Evolutionary conservation across 352 stramenopile genomes (phyloP), one percentile per base, ranked within the genome.

Genomic region (Phytophthora rubi): DNA sequence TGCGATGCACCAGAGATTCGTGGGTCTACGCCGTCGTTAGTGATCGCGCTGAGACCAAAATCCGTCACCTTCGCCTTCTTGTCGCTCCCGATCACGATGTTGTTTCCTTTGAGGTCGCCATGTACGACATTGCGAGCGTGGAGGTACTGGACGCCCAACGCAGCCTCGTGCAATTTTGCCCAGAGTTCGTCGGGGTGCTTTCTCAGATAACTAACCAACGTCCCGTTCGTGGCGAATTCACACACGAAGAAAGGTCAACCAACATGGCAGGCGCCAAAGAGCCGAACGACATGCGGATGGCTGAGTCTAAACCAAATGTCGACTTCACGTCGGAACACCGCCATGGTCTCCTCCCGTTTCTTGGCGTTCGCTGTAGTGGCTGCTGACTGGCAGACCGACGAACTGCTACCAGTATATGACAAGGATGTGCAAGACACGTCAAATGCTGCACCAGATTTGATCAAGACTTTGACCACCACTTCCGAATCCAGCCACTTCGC

Each of bases 11-110:
- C 53, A 5, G 53, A 58, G 3, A 45, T n/a, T 45, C 26, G 2
- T 15, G 7, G 15, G 13, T 47, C 16, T 7, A 6, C 6, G 6
- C 26, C 16, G 18, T 58, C 16, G 26, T 13, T 13, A 28, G 16
- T 16, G 28, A 49, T 18, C 1, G 55, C 59, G 35, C 55, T 70
- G 9, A 69, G 53, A n/a, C 53, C 62, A 39, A 69, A 69, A 21
- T 69, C 62, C 18, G 44, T 70, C 53, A 70, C 53, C 9, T 70
- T 70, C 15, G 62, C 62, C 23, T 59, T 70, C 16, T 30, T 39
- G 33, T 70, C 62, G 23, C 62, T 64, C 0, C 62, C 54, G 10
- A 70, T 56, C 1, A 70, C 54, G n/a, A 70, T 59, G 23, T 64
- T 70, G 35, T 64, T 70, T 0, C 55, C 37, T 53, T 44, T 61